A percentile compares a stretch with the other conserved stretches of the same genome.
phyloP scores from a whole-genome alignment of 1,284 basidiomycete genomes.

The Cutaneotrichosporon spelunceum region DNA sequence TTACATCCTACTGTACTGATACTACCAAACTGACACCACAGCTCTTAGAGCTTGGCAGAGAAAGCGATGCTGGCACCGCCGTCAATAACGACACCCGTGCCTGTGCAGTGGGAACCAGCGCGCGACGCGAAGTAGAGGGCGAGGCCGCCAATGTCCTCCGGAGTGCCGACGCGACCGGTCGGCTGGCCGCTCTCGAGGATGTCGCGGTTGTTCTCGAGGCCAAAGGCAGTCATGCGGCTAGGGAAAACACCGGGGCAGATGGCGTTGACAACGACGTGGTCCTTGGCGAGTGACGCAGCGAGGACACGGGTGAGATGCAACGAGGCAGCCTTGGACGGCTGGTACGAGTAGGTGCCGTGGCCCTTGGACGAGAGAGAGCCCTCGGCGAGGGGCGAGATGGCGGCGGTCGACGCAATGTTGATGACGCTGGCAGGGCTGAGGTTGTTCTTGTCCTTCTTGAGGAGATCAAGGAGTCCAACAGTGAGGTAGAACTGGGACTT shows the following conservation, averaged over 20 bases:
- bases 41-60: conserved; percentile 23
- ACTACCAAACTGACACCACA: background rate
- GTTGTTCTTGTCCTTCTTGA: conserved; percentile 26
- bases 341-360: conserved; percentile 28
- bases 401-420: conserved; percentile 35
- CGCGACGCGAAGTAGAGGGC: conserved; percentile 33
- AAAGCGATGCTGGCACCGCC: conserved; percentile 20
- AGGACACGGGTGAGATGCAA: conserved; percentile 32
- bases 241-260: conserved; percentile 42
- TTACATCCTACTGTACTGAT: background rate
- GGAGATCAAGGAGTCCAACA: conserved; percentile 29
- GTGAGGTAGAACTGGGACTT: conserved; percentile 32
- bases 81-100: conserved; percentile 32
- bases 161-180: conserved; percentile 36
- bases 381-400: conserved; percentile 26
- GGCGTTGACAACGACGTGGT: conserved; percentile 40
- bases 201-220: conserved; percentile 28
- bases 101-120: conserved; percentile 39
- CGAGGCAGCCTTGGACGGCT: conserved; percentile 24
- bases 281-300: conserved; percentile 28
- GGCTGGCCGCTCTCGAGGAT: conserved; percentile 22
- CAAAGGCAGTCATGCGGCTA: conserved; percentile 35
- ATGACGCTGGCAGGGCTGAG: conserved; percentile 28
- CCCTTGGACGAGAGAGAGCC: conserved; percentile 26
- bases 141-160: conserved; percentile 42